Conservation (phyloP, 768 basidiomycete genomes). For the Exidia glandulosa region DNA sequence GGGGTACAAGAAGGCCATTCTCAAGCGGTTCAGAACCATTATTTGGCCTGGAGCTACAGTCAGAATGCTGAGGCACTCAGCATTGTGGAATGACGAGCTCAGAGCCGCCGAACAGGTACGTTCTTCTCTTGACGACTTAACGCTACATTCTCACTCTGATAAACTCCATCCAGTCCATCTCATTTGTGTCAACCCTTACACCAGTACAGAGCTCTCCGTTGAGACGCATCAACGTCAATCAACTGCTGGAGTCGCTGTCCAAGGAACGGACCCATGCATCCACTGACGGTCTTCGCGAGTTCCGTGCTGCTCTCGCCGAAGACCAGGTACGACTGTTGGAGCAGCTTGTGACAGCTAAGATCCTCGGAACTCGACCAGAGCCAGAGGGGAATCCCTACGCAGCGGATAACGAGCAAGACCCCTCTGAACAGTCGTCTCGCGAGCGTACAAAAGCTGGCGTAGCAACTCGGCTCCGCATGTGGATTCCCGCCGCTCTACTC, state of each 20-base stretch:
- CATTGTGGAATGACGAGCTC: constrained; percentile 34
- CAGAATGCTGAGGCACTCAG: constrained; percentile 56
- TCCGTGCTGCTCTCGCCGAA: neutral
- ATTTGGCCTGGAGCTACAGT: constrained; percentile 73
- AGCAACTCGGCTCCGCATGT: neutral
- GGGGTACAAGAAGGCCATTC: constrained; percentile 73
- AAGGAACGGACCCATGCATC: constrained; percentile 53
- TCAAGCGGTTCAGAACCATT: constrained; percentile 73
- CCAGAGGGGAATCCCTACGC: neutral
- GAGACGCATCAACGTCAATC: no score
- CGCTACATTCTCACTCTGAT: constrained; percentile 24
- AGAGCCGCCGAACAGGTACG: neutral
- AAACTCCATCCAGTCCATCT: constrained; percentile 18
- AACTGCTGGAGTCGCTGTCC: no score
- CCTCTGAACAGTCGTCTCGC: no score
- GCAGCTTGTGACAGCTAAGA: neutral
- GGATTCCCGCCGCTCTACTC: neutral
- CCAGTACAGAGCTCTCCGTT: constrained; percentile 38
- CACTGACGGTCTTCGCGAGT: constrained; percentile 40
- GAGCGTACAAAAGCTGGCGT: no score
- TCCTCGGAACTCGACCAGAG: neutral
- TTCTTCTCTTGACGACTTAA: constrained; percentile 38
- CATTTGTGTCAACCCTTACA: no score
- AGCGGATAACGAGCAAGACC: neutral
- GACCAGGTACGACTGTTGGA: neutral